These are phyloP conservation scores for Linanthus parryae DNA, from an alignment of 148 eudicot species.

Conservation along the genomic window DNA sequence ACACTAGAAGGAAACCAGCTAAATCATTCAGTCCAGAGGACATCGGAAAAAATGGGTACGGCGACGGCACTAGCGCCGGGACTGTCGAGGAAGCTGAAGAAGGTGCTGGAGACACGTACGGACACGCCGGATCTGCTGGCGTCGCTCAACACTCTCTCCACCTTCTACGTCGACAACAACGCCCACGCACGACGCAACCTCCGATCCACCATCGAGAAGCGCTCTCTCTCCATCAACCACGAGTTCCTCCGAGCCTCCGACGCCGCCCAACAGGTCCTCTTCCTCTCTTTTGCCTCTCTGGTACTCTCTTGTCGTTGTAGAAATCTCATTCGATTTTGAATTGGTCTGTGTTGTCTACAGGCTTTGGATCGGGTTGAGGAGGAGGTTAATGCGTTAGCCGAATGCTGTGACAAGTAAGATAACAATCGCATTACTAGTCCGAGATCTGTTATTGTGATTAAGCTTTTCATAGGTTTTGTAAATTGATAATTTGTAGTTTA, in stretches of 20 bases:
- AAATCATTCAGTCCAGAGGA: too few species aligned
- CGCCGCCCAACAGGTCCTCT: conserved; percentile 62
- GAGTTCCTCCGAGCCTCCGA: conserved; percentile 77
- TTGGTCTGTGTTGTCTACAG: conserved; percentile 30
- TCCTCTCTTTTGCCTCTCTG: not conserved
- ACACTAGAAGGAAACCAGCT: too few species aligned
- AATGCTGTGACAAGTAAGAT: conserved; percentile 83
- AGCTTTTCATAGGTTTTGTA: too few species aligned
- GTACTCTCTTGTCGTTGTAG: not conserved
- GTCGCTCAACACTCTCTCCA: conserved; percentile 74
- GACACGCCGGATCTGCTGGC: conserved; percentile 74
- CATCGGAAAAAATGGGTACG: too few species aligned
- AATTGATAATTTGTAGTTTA: too few species aligned
- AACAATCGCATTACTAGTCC: too few species aligned
- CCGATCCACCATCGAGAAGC: conserved; percentile 89
- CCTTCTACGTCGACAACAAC: conserved; percentile 64
- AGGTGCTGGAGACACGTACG: conserved; percentile 79
- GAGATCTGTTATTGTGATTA: too few species aligned
- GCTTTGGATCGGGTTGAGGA: conserved; percentile 99
- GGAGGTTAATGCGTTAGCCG: conserved; percentile 83
- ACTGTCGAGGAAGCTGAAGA: conserved; percentile 83
- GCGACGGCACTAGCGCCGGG: conserved; percentile 78
- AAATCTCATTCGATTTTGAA: not conserved
- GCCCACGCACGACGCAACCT: conserved; percentile 75
- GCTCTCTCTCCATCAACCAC: conserved; percentile 69